Evolutionary conservation across 768 basidiomycete genomes (phyloP), one percentile per base, ranked within the genome.

Genomic region (Clitopilus passeckerianus): DNA sequence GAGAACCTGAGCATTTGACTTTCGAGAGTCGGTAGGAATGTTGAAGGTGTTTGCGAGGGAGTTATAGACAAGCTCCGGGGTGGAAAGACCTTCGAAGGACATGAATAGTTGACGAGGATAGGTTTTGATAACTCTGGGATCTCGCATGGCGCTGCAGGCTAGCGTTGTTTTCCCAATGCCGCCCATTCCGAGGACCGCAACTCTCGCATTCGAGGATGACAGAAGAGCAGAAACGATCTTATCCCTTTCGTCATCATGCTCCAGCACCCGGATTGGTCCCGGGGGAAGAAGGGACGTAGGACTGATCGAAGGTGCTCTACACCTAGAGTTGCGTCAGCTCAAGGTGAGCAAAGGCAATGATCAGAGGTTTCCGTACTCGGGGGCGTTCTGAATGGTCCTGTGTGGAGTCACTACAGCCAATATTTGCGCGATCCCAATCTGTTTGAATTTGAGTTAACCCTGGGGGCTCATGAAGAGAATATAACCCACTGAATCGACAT

Each of bases 161-260:
- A 41, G 37, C 35, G 57, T 44, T 8, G 56, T 61, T 56, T 61
- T 61, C 20, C 59, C 59, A 12, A 60, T 57, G 14, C 56, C 56
- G 34, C 60, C 50, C 37, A 41, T 41, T n/a, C 37, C 37, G 37
- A 41, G 37, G n/a, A 41, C 37, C 2, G 37, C n/a, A 41, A 41
- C 37, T n/a, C 37, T 41, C 5, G 37, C 37, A n/a, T 41, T 41
- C 5, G 37, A 41, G 2, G 37, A 41, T 9, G 37, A 41, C 37
- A 41, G 37, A 41, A 41, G 37, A 41, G 37, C 37, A n/a, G 12
- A 3, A 41, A 41, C 37, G n/a, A 41, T 41, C 5, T 4, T 41
- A 3, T 41, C 37, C n/a, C 37, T 14, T n/a, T 41, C 37, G 3
- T 14, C n/a, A 9, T 41, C 37, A 9, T 9, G 37, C 10, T 41